These are phyloP conservation scores for Populus alba DNA, from an alignment of 345 rosid genomes.

Conservation along the genomic window DNA sequence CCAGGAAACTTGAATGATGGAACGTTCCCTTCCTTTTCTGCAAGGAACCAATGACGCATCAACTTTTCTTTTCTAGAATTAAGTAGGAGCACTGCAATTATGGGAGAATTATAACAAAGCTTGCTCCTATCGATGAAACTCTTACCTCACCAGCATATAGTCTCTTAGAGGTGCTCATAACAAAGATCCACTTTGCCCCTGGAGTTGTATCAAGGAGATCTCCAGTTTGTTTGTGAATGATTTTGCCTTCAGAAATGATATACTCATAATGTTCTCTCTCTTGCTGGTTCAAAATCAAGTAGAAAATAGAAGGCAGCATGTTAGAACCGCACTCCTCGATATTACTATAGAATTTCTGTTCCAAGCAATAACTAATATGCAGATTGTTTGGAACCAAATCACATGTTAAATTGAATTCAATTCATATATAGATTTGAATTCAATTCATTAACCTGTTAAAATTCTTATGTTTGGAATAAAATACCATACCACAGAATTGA, in stretches of 20 bases:
- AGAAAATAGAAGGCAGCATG: background rate
- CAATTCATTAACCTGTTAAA: no score
- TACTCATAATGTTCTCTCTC: constrained; percentile 84
- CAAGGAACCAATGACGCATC: constrained; percentile 5
- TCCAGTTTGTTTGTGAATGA: constrained; percentile 58
- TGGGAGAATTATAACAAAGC: background rate
- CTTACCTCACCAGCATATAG: constrained; percentile 75
- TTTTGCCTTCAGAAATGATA: constrained; percentile 53
- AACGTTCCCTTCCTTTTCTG: constrained; percentile 93
- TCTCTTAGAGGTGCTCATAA: constrained; percentile 73
- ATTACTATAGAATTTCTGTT: background rate
- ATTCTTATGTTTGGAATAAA: no score
- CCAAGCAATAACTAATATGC: background rate
- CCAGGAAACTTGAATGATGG: constrained; percentile 95
- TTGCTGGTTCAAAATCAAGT: constrained; percentile 48
- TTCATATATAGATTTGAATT: no score
- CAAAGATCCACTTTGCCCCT: constrained; percentile 77
- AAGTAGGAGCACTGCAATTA: background rate
- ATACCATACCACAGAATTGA: no score
- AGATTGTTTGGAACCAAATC: no score
- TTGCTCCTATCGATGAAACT: background rate
- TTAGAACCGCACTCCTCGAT: constrained; percentile 7
- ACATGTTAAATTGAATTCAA: no score
- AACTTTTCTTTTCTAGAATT: background rate
- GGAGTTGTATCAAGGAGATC: constrained; percentile 49